These are phyloP conservation scores for Rhamnella rubrinervis DNA, from an alignment of 331 rosid species.

Conservation along the genomic window DNA sequence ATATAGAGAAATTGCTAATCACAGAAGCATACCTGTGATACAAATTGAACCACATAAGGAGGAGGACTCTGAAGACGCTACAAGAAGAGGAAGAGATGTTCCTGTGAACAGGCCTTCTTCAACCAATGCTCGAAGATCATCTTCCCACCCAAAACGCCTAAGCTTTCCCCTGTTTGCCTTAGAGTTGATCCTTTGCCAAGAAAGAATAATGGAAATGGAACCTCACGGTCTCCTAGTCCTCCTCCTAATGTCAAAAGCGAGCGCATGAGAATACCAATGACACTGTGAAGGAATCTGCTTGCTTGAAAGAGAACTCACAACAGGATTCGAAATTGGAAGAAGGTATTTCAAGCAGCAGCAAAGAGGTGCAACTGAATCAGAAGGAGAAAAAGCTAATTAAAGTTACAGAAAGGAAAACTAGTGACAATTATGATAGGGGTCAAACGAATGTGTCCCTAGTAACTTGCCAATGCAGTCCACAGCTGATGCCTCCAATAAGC, in stretches of 20 bases:
- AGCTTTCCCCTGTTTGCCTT: conserved; percentile 76
- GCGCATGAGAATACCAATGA: conserved; percentile 10
- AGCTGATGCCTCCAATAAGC: neutral
- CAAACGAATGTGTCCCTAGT: neutral
- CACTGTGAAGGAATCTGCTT: conserved; percentile 7
- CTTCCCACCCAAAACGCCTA: conserved; percentile 43
- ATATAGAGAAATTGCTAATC: conserved; percentile 13
- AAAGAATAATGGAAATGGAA: conserved; percentile 42
- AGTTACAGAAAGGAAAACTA: conserved; percentile 20
- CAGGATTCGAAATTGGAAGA: neutral
- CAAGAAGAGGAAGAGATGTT: conserved; percentile 19
- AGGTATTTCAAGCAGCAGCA: neutral
- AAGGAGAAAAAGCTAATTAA: conserved; percentile 22
- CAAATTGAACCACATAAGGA: conserved; percentile 30
- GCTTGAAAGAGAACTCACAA: conserved; percentile 11
- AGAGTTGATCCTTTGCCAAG: conserved; percentile 74
- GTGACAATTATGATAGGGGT: conserved; percentile 21
- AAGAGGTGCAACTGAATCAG: conserved; percentile 14
- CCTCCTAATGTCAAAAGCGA: conserved; percentile 32
- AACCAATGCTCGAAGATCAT: conserved; percentile 11
- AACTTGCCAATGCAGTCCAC: neutral
- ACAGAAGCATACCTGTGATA: conserved; percentile 39
- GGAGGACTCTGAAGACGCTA: conserved; percentile 17
- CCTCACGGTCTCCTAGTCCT: conserved; percentile 57
- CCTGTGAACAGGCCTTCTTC: conserved; percentile 26